Conservation (phyloP, 1,284 basidiomycete genomes). For the Cystobasidium slooffiae region DNA sequence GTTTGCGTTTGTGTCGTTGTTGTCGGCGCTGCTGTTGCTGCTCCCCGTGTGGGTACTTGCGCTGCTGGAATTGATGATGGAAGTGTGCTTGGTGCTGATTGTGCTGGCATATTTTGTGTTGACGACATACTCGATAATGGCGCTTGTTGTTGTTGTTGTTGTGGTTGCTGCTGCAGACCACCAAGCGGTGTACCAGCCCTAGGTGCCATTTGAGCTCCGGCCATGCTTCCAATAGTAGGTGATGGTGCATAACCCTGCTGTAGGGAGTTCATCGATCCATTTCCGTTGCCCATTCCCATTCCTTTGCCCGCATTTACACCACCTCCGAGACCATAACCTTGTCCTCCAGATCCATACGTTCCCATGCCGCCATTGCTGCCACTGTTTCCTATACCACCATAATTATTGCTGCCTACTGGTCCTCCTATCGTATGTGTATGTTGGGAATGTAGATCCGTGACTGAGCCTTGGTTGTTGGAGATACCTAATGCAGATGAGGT, state of each 20-base stretch:
- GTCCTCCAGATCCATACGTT: slow-evolving; percentile 29
- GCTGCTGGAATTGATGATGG: slow-evolving; percentile 5
- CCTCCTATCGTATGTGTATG: slow-evolving; percentile 34
- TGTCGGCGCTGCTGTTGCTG: slow-evolving; percentile 3
- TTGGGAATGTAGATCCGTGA: slow-evolving; percentile 23
- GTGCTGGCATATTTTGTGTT: slow-evolving; percentile 11
- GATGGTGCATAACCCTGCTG: slow-evolving; percentile 11
- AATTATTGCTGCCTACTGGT: slow-evolving; percentile 1
- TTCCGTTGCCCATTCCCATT: neutral
- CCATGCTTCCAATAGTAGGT: slow-evolving; percentile 23
- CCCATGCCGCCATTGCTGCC: slow-evolving; percentile 1
- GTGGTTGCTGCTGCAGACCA: neutral
- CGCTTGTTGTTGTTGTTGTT: slow-evolving; percentile 9
- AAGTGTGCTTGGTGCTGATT: slow-evolving; percentile 2
- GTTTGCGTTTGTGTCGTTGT: neutral
- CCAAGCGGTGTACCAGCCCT: neutral
- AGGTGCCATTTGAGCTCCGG: neutral
- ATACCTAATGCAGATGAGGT: slow-evolving; percentile 29
- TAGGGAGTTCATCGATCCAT: slow-evolving; percentile 9
- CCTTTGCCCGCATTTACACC: slow-evolving; percentile 2
- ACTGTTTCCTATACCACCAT: neutral
- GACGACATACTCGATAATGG: neutral
- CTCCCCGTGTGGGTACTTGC: neutral
- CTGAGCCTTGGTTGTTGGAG: slow-evolving; percentile 23
- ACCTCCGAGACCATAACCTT: slow-evolving; percentile 18